Conservation (phyloP, 768 basidiomycete genomes). For the Coprinellus micaceus region DNA sequence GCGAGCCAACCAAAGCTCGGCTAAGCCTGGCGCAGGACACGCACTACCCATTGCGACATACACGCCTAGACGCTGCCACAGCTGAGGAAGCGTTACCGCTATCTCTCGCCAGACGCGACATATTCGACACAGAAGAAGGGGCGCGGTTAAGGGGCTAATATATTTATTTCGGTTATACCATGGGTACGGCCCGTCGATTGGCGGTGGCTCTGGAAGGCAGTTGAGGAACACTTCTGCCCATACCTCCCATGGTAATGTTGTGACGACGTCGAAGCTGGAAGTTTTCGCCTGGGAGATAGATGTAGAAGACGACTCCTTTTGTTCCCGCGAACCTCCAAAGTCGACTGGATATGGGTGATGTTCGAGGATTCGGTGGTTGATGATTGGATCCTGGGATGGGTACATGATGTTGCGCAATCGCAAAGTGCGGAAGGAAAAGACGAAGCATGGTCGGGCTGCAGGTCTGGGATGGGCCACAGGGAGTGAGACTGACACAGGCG, state of each 20-base stretch:
- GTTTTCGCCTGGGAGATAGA: background rate
- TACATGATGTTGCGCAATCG: slow-evolving; percentile 3
- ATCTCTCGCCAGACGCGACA: slow-evolving; percentile 40
- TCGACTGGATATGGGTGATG: slow-evolving; percentile 10
- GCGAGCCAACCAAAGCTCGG: slow-evolving; percentile 29
- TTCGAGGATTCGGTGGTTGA: slow-evolving; percentile 4
- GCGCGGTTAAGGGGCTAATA: slow-evolving; percentile 19
- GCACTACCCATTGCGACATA: slow-evolving; percentile 26
- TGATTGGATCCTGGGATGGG: slow-evolving; percentile 2
- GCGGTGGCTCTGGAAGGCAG: slow-evolving; percentile 13
- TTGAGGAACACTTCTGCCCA: slow-evolving; percentile 15
- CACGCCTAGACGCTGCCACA: slow-evolving; percentile 39
- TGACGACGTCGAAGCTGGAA: background rate
- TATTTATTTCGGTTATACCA: slow-evolving; percentile 13
- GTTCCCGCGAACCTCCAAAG: background rate
- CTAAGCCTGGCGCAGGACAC: slow-evolving; percentile 26
- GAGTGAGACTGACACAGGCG: background rate
- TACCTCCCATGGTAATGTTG: slow-evolving; percentile 6
- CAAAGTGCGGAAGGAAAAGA: background rate
- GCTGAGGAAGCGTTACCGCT: slow-evolving; percentile 31
- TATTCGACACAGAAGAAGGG: slow-evolving; percentile 37
- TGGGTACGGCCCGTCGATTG: slow-evolving; percentile 10
- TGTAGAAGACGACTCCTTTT: background rate
- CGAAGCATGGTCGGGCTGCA: too few relatives aligned
- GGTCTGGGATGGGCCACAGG: too few relatives aligned